Evolutionary conservation across 768 basidiomycete species (phyloP), one percentile per base, ranked within the genome.

Genomic region (Rickenella mellea): DNA sequence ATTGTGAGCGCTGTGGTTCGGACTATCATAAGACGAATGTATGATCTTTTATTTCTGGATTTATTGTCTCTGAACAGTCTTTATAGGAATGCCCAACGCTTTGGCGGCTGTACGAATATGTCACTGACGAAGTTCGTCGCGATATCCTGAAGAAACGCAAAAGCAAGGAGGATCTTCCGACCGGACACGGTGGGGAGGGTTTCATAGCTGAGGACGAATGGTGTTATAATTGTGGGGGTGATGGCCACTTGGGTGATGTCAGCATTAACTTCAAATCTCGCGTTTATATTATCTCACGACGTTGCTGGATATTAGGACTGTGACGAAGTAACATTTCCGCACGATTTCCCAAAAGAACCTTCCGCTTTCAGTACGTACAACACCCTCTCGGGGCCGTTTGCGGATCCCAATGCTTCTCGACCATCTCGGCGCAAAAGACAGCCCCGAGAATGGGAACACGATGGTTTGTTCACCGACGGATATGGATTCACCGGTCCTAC

Each of bases 231-330:
- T 90, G 87, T 49, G 87, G 82, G 30, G 63, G 63, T 22, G 58
- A 59, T 39, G 86, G 83, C 3, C 87, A 90, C 58, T 73, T 82
- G 56, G 87, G 87, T 35, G 87, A 89, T 51, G 86, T 88, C 53
- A 61, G 81, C 66, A 33, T 42, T 10, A 17, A 17, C 40, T 8
- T 25, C 28, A 2, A 27, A 20, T 37, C 21, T 33, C 12, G 26
- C 38, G 31, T 26, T 41, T 14, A 10, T 48, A n/a, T n/a, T 30
- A 26, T 24, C 15, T 31, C 21, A 15, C n/a, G 32, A 21, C 4
- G 4, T 26, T 43, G 10, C n/a, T n/a, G n/a, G n/a, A n/a, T 8
- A n/a, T 25, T 48, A 85, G 83, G 80, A 86, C 53, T 86, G 83
- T 44, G 52, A 67, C 39, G 73, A 71, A 15, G 45, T 65, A 8